A percentile compares a stretch with the other conserved stretches of the same genome.
Conservation (phyloP, 176 grass and related monocot species). For the Oryza meyeriana region DNA sequence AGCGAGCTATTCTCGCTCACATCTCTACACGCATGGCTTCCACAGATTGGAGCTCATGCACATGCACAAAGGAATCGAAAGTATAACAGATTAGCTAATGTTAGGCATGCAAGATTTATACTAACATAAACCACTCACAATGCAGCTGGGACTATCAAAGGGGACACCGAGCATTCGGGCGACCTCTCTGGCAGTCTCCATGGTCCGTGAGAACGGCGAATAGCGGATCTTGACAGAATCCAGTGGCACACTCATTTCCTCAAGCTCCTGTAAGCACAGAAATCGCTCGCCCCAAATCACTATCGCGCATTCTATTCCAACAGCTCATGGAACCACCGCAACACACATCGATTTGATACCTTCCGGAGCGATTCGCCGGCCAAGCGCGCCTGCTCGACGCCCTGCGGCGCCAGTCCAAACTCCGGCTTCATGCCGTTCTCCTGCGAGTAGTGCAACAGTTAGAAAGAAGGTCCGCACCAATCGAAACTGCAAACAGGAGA, state of each 20-base stretch:
- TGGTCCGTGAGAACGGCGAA: constrained; percentile 81
- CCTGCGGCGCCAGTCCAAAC: constrained; percentile 64
- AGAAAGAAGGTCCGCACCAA: neutral
- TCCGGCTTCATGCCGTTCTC: constrained; percentile 68
- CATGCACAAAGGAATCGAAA: too few relatives aligned
- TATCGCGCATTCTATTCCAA: neutral
- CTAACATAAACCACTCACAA: constrained; percentile 49
- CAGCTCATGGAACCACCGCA: neutral
- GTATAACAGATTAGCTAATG: too few relatives aligned
- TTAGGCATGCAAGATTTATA: neutral
- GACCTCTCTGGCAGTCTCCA: constrained; percentile 64
- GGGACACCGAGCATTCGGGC: constrained; percentile 58
- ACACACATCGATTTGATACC: constrained; percentile 23
- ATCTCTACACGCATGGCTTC: too few relatives aligned
- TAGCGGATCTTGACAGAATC: constrained; percentile 63
- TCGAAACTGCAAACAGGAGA: neutral
- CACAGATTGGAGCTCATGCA: too few relatives aligned
- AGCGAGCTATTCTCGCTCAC: too few relatives aligned
- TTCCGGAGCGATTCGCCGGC: constrained; percentile 58
- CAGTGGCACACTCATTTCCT: constrained; percentile 44
- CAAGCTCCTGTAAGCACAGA: constrained; percentile 46
- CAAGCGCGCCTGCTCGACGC: constrained; percentile 67
- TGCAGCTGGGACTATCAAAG: constrained; percentile 54
- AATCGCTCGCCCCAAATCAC: neutral
- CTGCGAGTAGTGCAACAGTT: constrained; percentile 21